A percentile compares a stretch with the other conserved stretches of the same genome.
phyloP scores from a whole-genome alignment of 179 eudicot species.

The Camellia oleifera region DNA sequence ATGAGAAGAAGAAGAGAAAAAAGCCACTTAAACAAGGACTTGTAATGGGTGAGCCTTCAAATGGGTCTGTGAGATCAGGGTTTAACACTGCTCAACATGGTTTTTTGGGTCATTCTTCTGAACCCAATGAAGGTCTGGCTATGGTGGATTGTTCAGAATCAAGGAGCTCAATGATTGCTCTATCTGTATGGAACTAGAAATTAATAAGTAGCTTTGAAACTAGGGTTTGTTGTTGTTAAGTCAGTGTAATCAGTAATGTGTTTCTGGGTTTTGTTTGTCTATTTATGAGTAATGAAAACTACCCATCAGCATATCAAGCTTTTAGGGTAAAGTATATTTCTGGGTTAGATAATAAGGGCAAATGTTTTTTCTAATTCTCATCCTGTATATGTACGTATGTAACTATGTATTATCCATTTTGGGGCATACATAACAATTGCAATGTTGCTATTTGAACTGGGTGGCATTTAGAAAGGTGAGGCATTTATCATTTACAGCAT shows the following conservation, averaged over 20 bases:
- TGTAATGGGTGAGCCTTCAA: background rate
- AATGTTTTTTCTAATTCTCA: too few species aligned
- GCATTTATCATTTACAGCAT: too few species aligned
- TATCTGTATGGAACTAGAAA: background rate
- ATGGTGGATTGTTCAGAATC: constrained; percentile 8
- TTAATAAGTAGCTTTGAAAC: background rate
- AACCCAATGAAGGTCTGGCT: background rate
- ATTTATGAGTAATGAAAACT: too few species aligned
- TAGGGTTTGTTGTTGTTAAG: background rate
- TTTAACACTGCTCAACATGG: constrained; percentile 7
- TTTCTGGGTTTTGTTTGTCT: background rate
- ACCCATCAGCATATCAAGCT: too few species aligned
- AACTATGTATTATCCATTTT: too few species aligned
- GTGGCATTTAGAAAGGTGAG: too few species aligned
- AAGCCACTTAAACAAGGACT: constrained; percentile 23
- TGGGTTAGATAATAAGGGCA: too few species aligned
- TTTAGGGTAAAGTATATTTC: too few species aligned
- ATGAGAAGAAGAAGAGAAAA: constrained; percentile 81
- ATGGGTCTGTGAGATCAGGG: too few species aligned
- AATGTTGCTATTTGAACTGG: too few species aligned
- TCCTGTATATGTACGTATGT: too few species aligned
- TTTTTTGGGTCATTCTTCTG: background rate
- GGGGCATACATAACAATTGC: too few species aligned
- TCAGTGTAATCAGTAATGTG: background rate
- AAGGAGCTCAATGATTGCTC: constrained; percentile 12